phyloP scores from a whole-genome alignment of 164 flowering plant genomes.

The Buxus sempervirens region DNA sequence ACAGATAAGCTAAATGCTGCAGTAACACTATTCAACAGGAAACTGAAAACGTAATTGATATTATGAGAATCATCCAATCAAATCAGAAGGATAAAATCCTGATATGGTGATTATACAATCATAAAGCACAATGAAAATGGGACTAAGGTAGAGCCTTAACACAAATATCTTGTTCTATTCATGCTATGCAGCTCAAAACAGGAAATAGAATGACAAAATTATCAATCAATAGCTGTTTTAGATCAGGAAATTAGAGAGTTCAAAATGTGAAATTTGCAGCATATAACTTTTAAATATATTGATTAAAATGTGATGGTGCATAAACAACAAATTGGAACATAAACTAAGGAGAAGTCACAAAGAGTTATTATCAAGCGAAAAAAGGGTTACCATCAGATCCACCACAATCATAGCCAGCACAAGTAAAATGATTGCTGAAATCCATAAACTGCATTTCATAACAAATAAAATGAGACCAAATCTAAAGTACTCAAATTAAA shows the following conservation, averaged over 20 bases:
- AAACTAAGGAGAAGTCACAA: background rate
- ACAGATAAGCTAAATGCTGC: background rate
- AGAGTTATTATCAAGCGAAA: background rate
- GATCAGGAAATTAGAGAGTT: too few relatives aligned
- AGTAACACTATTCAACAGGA: too few relatives aligned
- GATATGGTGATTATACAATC: background rate
- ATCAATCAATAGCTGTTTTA: too few relatives aligned
- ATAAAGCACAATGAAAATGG: background rate
- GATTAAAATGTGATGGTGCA: too few relatives aligned
- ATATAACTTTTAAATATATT: too few relatives aligned
- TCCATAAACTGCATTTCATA: slow-evolving; percentile 67
- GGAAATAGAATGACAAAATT: background rate
- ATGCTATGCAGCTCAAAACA: background rate
- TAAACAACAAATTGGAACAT: too few relatives aligned
- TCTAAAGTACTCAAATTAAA: background rate
- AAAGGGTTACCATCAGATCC: slow-evolving; percentile 71
- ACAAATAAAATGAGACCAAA: slow-evolving; percentile 8
- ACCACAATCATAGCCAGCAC: slow-evolving; percentile 85
- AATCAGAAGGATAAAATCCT: background rate
- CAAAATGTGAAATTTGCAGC: too few relatives aligned
- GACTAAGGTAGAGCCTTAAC: background rate
- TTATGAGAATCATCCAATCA: background rate
- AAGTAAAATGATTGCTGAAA: slow-evolving; percentile 78
- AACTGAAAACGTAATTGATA: too few relatives aligned
- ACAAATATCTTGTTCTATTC: background rate